Percentiles rank a stretch among this genome's conserved stretches.
These are phyloP conservation scores for Nakazawaea laoshanensis DNA, from an alignment of 805 yeast species.

Conservation along the genomic window DNA sequence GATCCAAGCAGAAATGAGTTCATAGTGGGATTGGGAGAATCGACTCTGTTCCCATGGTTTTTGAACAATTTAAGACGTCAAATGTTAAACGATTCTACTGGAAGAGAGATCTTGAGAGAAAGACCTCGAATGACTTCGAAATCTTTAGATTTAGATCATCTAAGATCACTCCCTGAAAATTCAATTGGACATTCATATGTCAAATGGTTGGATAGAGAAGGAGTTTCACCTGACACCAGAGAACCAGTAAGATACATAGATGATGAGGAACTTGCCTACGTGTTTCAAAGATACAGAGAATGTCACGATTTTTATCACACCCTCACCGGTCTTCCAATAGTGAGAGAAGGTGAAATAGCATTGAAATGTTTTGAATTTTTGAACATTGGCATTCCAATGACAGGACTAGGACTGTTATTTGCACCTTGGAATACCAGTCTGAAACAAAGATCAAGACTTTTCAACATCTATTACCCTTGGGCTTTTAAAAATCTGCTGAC, in stretches of 20 bases:
- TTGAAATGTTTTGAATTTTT: conserved; percentile 88
- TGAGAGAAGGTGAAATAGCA: conserved; percentile 94
- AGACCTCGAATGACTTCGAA: conserved; percentile 77
- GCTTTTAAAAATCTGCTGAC: conserved; percentile 65
- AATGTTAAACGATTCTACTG: conserved; percentile 71
- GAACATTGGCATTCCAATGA: conserved; percentile 91
- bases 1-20: conserved; percentile 73
- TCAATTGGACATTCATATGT: conserved; percentile 77
- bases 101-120: conserved; percentile 70
- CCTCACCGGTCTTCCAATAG: conserved; percentile 79
- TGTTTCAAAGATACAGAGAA: conserved; percentile 91
- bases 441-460: conserved; percentile 54
- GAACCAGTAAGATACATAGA: conserved; percentile 82
- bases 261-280: conserved; percentile 84
- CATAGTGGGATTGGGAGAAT: conserved; percentile 82
- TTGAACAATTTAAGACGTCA: conserved; percentile 52
- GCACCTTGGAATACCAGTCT: conserved; percentile 60
- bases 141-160: conserved; percentile 52
- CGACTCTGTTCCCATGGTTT: conserved; percentile 70
- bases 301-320: conserved; percentile 97
- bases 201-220: conserved; percentile 76
- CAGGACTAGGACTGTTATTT: conserved; percentile 83
- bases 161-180: conserved; percentile 51
- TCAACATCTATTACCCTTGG: conserved; percentile 80
- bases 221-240: conserved; percentile 90